Evolutionary conservation across 176 grass and related monocot genomes (phyloP).

Genomic region (Raddia distichophylla): DNA sequence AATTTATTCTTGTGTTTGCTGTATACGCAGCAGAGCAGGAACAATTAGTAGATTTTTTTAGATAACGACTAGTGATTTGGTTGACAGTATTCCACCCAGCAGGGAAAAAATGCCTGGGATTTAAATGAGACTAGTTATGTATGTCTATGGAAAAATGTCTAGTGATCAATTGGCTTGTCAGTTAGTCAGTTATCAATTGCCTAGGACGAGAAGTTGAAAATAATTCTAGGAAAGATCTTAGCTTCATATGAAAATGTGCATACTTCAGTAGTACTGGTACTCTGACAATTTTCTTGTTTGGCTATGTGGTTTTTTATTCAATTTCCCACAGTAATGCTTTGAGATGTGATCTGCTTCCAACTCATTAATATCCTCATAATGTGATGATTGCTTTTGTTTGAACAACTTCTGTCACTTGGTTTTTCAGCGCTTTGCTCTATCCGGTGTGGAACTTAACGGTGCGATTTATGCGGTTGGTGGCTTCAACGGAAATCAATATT

Average conservation of each 20-base stretch:
- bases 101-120: neutral
- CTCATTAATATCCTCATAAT: neutral
- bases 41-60: too few species aligned
- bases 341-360: neutral
- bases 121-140: neutral
- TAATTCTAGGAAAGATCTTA: constrained; percentile 7
- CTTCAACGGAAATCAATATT: constrained; percentile 64
- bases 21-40: neutral
- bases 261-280: constrained; percentile 2
- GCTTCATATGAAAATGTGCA: neutral
- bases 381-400: constrained; percentile 22
- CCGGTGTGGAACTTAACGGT: constrained; percentile 63
- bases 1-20: neutral
- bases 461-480: constrained; percentile 80
- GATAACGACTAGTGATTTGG: neutral
- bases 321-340: neutral
- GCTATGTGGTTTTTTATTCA: constrained; percentile 10
- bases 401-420: constrained; percentile 25
- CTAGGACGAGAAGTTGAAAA: neutral
- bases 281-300: neutral
- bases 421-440: constrained; percentile 75
- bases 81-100: neutral
- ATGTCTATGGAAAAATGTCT: neutral
- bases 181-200: neutral
- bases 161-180: neutral